phyloP scores from a whole-genome alignment of 2,329 filamentous ascomycete genomes.

The Colletotrichum higginsianum region DNA sequence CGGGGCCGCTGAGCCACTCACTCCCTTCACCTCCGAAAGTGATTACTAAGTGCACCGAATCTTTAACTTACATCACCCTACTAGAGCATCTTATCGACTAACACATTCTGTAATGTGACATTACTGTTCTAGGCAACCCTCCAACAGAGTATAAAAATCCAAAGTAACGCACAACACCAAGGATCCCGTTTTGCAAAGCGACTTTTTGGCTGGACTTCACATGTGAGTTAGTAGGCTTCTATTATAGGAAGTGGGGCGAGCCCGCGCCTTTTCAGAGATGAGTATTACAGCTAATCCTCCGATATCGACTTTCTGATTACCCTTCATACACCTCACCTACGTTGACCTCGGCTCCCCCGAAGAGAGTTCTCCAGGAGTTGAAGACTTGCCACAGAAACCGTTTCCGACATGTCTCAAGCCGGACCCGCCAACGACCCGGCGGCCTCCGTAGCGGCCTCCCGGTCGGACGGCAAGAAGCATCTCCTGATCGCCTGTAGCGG shows the following conservation, averaged over 20 bases:
- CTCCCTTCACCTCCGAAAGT: background rate
- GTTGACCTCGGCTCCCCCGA: too few species aligned
- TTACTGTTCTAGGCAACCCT: background rate
- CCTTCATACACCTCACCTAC: too few species aligned
- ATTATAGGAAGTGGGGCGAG: background rate
- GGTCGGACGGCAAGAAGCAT: constrained; percentile 37
- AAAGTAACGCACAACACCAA: background rate
- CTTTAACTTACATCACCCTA: background rate
- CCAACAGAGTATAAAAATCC: background rate
- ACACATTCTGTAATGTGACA: background rate
- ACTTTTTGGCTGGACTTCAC: too few species aligned
- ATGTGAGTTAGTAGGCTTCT: background rate
- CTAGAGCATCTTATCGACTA: background rate
- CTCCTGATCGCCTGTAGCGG: constrained; percentile 33
- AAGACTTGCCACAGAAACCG: background rate
- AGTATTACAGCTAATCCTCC: background rate
- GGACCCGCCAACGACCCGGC: constrained; percentile 29
- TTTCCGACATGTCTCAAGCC: constrained; percentile 20
- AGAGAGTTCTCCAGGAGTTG: background rate
- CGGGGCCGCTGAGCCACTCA: constrained; percentile 3
- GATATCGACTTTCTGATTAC: too few species aligned
- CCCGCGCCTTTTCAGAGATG: background rate
- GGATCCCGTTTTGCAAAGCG: background rate
- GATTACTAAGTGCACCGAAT: constrained; percentile 11
- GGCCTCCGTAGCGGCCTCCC: constrained; percentile 36